Percentiles rank a stretch among this genome's conserved stretches.
phyloP scores from a whole-genome alignment of 2,329 filamentous ascomycete species.

The Geoglossum cookeanum region DNA sequence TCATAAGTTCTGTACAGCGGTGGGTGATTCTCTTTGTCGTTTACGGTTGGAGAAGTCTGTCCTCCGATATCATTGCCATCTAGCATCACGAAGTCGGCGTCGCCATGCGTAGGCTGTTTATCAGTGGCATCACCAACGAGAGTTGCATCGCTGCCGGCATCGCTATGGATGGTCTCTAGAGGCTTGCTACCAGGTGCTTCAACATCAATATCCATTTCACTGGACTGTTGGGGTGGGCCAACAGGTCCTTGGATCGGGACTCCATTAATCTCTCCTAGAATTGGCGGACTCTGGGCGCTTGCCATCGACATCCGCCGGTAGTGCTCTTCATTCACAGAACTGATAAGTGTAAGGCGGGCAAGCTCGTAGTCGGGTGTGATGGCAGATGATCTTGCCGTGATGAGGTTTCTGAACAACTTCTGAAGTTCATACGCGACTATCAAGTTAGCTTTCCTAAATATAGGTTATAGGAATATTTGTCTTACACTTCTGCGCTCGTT shows the following conservation, averaged over 20 bases:
- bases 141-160: constrained; percentile 3
- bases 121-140: constrained; percentile 1
- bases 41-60: constrained; percentile 7
- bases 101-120: constrained; percentile 5
- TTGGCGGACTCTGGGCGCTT: constrained; percentile 8
- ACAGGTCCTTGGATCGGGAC: constrained; percentile 27
- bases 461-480: constrained; percentile 10
- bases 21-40: constrained; percentile 23
- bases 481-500: constrained; percentile 55
- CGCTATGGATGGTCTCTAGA: neutral
- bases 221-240: constrained; percentile 18
- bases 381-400: constrained; percentile 38
- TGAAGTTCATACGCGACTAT: constrained; percentile 58
- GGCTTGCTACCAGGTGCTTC: constrained; percentile 1
- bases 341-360: constrained; percentile 59
- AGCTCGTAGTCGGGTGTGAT: constrained; percentile 58
- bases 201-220: constrained; percentile 9
- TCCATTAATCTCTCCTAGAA: constrained; percentile 25
- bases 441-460: constrained; percentile 9
- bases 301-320: constrained; percentile 28
- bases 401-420: constrained; percentile 50
- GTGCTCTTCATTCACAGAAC: constrained; percentile 32
- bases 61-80: constrained; percentile 16
- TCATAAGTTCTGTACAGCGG: constrained; percentile 8
- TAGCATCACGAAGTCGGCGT: constrained; percentile 17